Evolutionary conservation across 2,329 filamentous ascomycete genomes (phyloP).

Genomic region (Paracamarosporium sp.): DNA sequence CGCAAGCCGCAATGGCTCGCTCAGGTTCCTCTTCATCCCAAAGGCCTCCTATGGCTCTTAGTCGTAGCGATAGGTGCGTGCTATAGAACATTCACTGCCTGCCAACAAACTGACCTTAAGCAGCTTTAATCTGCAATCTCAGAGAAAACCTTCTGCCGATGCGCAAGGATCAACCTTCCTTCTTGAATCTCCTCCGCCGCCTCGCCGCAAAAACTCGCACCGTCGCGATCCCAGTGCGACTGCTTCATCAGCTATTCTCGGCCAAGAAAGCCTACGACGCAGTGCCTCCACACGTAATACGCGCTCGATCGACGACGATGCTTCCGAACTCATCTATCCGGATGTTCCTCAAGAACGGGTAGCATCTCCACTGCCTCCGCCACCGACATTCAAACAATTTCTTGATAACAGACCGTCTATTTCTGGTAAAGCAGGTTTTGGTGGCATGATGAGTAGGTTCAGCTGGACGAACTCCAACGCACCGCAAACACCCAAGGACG

Average conservation of each 20-base stretch:
- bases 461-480: slow-evolving; percentile 51
- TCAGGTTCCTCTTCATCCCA: slow-evolving; percentile 37
- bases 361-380: slow-evolving; percentile 31
- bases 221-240: slow-evolving; percentile 37
- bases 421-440: slow-evolving; percentile 34
- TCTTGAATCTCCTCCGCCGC: slow-evolving; percentile 25
- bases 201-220: slow-evolving; percentile 33
- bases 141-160: background rate
- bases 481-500: slow-evolving; percentile 46
- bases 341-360: slow-evolving; percentile 24
- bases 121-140: slow-evolving; percentile 30
- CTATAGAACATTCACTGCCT: background rate
- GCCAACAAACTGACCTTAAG: slow-evolving; percentile 5
- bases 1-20: slow-evolving; percentile 31
- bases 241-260: slow-evolving; percentile 40
- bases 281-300: slow-evolving; percentile 43
- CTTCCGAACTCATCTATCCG: slow-evolving; percentile 31
- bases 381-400: slow-evolving; percentile 48
- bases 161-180: slow-evolving; percentile 30
- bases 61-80: slow-evolving; percentile 37
- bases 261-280: slow-evolving; percentile 28
- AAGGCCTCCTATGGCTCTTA: slow-evolving; percentile 33
- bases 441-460: slow-evolving; percentile 40
- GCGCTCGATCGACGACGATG: slow-evolving; percentile 30
- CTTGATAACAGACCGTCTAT: slow-evolving; percentile 44